Evolutionary conservation across 331 rosid genomes (phyloP).

Genomic region (Dryas integrifolia): DNA sequence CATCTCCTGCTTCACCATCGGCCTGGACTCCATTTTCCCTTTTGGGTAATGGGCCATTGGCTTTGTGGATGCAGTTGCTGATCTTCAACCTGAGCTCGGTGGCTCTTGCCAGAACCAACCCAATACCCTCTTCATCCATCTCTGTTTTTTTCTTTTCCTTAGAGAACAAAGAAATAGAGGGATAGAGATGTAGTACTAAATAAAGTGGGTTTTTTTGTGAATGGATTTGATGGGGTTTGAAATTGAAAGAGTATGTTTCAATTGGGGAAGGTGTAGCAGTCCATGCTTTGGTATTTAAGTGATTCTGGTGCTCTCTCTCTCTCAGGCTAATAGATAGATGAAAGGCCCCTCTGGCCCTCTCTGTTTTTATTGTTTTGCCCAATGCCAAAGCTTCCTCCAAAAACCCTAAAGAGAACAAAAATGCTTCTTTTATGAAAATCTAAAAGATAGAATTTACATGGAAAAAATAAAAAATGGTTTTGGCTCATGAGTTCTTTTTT

Average conservation of each 20-base stretch:
- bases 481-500: not conserved
- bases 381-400: not conserved
- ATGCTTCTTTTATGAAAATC: not conserved
- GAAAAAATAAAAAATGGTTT: too few relatives aligned
- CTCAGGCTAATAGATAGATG: not conserved
- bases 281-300: not conserved
- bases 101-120: slow-evolving; percentile 81
- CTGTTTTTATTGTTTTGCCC: not conserved
- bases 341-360: not conserved
- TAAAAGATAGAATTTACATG: not conserved
- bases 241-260: slow-evolving; percentile 10
- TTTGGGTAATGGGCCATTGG: slow-evolving; percentile 26
- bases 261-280: slow-evolving; percentile 17
- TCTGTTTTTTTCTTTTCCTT: not conserved
- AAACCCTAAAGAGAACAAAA: not conserved
- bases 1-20: slow-evolving; percentile 22
- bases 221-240: not conserved
- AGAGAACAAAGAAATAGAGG: not conserved
- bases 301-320: slow-evolving; percentile 7
- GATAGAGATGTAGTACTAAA: not conserved
- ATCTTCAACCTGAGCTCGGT: slow-evolving; percentile 82
- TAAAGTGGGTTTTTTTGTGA: not conserved
- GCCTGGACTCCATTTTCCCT: slow-evolving; percentile 18
- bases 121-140: slow-evolving; percentile 81
- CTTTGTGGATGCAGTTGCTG: slow-evolving; percentile 54